These are phyloP conservation scores for Astrothelium macrocarpum DNA, from an alignment of 495 filamentous ascomycete species.

Conservation along the genomic window DNA sequence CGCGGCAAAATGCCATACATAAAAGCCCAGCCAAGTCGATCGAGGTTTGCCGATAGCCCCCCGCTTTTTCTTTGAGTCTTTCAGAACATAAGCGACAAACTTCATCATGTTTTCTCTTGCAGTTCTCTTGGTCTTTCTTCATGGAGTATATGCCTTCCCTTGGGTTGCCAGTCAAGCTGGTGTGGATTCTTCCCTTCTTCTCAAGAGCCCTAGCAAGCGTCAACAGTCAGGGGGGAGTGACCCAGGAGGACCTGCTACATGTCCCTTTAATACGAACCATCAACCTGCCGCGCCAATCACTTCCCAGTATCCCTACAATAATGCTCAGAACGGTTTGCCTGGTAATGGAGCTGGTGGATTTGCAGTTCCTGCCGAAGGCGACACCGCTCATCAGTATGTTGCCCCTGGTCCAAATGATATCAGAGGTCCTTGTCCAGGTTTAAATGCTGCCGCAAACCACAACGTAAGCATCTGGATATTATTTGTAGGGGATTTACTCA, in stretches of 20 bases:
- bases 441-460: slow-evolving; percentile 32
- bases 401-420: slow-evolving; percentile 22
- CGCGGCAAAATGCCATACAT: no score
- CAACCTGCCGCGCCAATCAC: slow-evolving; percentile 26
- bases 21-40: no score
- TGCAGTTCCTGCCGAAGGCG: slow-evolving; percentile 29
- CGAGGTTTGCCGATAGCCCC: no score
- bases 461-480: slow-evolving; percentile 4
- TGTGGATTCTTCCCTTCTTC: slow-evolving; percentile 25
- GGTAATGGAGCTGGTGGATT: slow-evolving; percentile 31
- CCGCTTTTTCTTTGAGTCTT: background rate
- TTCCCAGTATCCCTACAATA: slow-evolving; percentile 29
- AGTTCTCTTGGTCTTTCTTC: slow-evolving; percentile 8
- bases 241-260: slow-evolving; percentile 20
- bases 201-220: slow-evolving; percentile 9
- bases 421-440: slow-evolving; percentile 27
- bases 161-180: slow-evolving; percentile 28
- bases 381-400: slow-evolving; percentile 27
- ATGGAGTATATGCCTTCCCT: slow-evolving; percentile 25
- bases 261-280: slow-evolving; percentile 34
- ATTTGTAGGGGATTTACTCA: no score
- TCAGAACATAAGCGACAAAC: background rate
- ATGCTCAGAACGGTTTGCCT: slow-evolving; percentile 29
- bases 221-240: background rate
- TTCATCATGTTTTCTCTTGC: background rate